Base-by-base conservation (phyloP, 345 rosid genomes). In the Moringa oleifera region DNA sequence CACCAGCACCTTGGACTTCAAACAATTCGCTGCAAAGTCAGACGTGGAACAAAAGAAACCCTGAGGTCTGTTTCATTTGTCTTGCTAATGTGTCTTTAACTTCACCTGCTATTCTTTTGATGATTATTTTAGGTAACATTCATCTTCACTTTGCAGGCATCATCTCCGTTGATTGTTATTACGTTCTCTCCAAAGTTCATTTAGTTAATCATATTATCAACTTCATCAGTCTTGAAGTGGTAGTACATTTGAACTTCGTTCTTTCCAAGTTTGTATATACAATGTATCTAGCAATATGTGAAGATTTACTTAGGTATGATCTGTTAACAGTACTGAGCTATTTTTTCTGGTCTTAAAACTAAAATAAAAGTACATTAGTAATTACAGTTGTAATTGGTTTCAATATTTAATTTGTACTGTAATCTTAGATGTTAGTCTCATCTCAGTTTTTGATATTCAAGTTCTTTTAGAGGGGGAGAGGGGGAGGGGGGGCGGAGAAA, bases 31-130 rank as follows among this genome's bases (percentile, higher is more conserved):
- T 93, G 91, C 83, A 93, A 90, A 88, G 77, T 90, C 69, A 84
- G 96, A 4, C 86, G 87, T 18, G 91, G 94, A 69, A 93, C 98
- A 0, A 90, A 87, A 74, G 96, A 85, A 80, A 90, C 97, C 15
- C 75, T 90, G 47, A 84, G 97, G 97, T 80, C 58, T 67, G 19
- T 5, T 41, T 37, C 18, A 7, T 52, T 25, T 6, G 22, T 19
- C 31, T 23, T 25, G 33, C 23, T 46, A 13, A 1, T 53, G n/a
- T 2, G 37, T 28, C 15, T 9, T 23, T 18, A 37, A 57, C 1
- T 28, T 41, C 47, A 41, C 47, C 37, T 46, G 47, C 31, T n/a
- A 31, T 41, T 13, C n/a, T 36, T 51, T 9, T 46, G 13, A 51
- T 51, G 54, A 51, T 6, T 2, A 6, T 59, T 58, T 33, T 23